Base-by-base conservation (phyloP, 306 rosid species). In the Pyrus bretschneideri region DNA sequence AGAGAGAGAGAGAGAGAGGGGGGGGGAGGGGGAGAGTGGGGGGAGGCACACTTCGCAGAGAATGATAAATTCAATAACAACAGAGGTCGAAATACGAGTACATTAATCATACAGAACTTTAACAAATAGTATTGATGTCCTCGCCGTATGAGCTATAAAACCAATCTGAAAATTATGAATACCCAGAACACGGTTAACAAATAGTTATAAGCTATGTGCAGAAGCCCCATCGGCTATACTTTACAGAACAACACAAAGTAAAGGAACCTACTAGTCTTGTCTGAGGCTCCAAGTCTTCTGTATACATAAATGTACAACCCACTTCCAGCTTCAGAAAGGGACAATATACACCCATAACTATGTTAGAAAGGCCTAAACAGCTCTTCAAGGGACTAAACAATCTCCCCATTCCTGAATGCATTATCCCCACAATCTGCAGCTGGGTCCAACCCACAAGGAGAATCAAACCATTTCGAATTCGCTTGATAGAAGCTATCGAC, bases 401-500 rank as follows among this genome's bases (percentile, higher is more conserved):
- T 92, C 85, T 87, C 99, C 71, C 89, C 99, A 62, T 89, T 95
- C 83, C 88, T 87, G 81, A 95, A 92, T 79, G 87, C 90, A 81
- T 87, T 83, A 82, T 96, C 98, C 75, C 89, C 98, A 68, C 98
- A 96, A 79, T 92, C 98, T 35, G 93, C 87, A 81, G 85, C 83
- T 19, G 97, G 85, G 85, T 93, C 97, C 89, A 96, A 85, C 70
- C 89, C 93, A 85, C 99, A 96, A 72, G 99, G 98, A 85, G 98
- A 92, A 87, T 96, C 99, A 65, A 88, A 96, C 99, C 99, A 96
- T 83, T 96, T 96, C 71, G 92, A 71, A 83, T 85, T 92, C 81
- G 90, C 99, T 61, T 84, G 98, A 81, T 92, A 96, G 88, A 96
- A 92, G 79, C 96, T 93, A 83, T 96, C 99, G 63, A 92, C 97